Evolutionary conservation across 1,139 yeast species (phyloP).

Genomic region (Nematodospora anomalae): DNA sequence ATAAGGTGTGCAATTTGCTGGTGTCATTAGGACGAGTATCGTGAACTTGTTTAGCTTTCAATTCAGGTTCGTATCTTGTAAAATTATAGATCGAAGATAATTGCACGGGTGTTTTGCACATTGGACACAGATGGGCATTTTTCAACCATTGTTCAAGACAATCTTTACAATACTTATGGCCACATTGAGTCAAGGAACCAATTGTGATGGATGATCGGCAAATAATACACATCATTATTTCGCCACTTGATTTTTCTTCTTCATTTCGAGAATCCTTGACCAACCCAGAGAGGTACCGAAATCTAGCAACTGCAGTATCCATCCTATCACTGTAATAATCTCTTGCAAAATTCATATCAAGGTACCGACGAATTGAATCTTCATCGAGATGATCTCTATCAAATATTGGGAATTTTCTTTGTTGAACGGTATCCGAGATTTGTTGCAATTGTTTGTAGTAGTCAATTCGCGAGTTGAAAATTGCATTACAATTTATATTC

Average conservation of each 20-base stretch:
- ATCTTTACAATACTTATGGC: slow-evolving; percentile 81
- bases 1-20: slow-evolving; percentile 43
- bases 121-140: slow-evolving; percentile 63
- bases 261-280: slow-evolving; percentile 18
- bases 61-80: slow-evolving; percentile 46
- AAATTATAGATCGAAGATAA: slow-evolving; percentile 57
- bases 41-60: slow-evolving; percentile 48
- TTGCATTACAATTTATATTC: slow-evolving; percentile 54
- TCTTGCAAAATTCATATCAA: background rate
- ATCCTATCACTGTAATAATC: slow-evolving; percentile 17
- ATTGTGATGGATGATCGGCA: slow-evolving; percentile 68
- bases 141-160: slow-evolving; percentile 75
- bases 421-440: slow-evolving; percentile 73
- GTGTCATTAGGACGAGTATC: slow-evolving; percentile 24
- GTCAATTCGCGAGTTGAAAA: slow-evolving; percentile 74
- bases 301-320: slow-evolving; percentile 50
- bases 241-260: slow-evolving; percentile 17
- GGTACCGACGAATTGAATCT: slow-evolving; percentile 1
- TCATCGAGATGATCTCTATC: slow-evolving; percentile 20
- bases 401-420: slow-evolving; percentile 23
- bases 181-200: slow-evolving; percentile 85
- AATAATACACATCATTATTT: slow-evolving; percentile 62
- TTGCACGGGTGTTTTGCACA: slow-evolving; percentile 60
- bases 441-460: slow-evolving; percentile 84
- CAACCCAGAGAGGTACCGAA: slow-evolving; percentile 53